A percentile compares a stretch with the other conserved stretches of the same genome.
phyloP scores from a whole-genome alignment of 768 basidiomycete genomes.

The Rhodotorula toruloides region DNA sequence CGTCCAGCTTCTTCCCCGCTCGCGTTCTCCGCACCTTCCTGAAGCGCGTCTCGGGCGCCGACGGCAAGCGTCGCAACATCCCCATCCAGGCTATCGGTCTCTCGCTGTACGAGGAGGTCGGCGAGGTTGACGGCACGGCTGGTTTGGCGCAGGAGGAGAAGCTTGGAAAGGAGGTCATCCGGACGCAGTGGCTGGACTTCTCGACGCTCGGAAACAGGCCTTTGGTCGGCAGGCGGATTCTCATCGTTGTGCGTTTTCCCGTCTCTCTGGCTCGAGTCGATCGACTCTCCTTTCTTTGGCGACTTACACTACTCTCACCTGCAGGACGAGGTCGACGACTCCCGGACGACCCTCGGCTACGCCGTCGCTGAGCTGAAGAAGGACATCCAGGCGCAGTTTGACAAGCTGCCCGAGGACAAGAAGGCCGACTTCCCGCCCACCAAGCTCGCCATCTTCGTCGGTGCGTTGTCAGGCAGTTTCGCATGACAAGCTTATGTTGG shows the following conservation, averaged over 20 bases:
- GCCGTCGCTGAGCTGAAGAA: conserved; percentile 81
- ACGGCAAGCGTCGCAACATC: conserved; percentile 56
- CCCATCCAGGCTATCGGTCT: conserved; percentile 70
- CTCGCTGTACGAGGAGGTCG: conserved; percentile 83
- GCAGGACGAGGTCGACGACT: conserved; percentile 51
- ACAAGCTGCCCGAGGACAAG: conserved; percentile 27
- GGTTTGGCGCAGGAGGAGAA: conserved; percentile 39
- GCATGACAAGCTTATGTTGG: too few species aligned
- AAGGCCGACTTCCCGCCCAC: conserved; percentile 63
- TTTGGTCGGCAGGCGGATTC: conserved; percentile 69
- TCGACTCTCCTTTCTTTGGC: neutral
- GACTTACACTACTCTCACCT: too few species aligned
- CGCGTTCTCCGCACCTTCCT: conserved; percentile 60
- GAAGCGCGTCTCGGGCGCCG: conserved; percentile 68
- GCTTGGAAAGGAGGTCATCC: conserved; percentile 69
- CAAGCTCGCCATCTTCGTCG: conserved; percentile 83
- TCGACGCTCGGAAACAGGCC: conserved; percentile 51
- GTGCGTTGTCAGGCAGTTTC: conserved; percentile 41
- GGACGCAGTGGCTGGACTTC: conserved; percentile 85
- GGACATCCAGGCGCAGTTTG: conserved; percentile 58
- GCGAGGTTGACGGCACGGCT: conserved; percentile 23
- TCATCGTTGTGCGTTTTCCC: conserved; percentile 58
- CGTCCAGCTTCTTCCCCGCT: conserved; percentile 90
- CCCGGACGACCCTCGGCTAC: conserved; percentile 58
- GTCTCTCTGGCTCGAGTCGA: neutral